Evolutionary conservation across 1,139 yeast genomes (phyloP).

Genomic region (Sugiyamaella sp.): DNA sequence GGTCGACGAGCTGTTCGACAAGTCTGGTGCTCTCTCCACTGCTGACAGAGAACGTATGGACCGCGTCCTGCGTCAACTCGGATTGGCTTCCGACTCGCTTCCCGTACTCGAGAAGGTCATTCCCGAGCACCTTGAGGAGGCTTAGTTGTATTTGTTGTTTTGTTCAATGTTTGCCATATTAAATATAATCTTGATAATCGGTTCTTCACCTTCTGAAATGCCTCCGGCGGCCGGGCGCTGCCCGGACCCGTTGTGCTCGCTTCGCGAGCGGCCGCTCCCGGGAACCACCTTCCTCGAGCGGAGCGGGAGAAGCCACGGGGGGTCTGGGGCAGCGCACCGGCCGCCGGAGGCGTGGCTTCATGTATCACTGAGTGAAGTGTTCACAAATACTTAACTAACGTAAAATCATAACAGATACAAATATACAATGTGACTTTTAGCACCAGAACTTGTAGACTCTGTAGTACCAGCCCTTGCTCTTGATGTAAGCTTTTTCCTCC

Average conservation of each 20-base stretch:
- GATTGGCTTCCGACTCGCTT: constrained; percentile 25
- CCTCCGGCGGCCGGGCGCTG: constrained; percentile 1
- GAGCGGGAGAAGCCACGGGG: neutral
- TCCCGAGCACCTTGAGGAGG: constrained; percentile 20
- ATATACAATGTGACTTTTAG: constrained; percentile 31
- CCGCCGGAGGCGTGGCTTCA: constrained; percentile 5
- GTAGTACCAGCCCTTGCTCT: constrained; percentile 43
- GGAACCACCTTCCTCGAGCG: neutral
- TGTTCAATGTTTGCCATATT: neutral
- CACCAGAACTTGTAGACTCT: constrained; percentile 54
- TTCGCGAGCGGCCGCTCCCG: neutral
- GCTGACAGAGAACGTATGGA: constrained; percentile 29
- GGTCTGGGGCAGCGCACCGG: neutral
- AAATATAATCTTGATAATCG: neutral
- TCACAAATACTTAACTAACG: no score
- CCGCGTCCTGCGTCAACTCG: constrained; percentile 28
- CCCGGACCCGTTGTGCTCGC: no score
- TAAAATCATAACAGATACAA: neutral
- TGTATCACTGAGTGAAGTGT: no score
- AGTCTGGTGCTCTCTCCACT: constrained; percentile 14
- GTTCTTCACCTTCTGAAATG: neutral
- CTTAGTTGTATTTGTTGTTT: constrained; percentile 5
- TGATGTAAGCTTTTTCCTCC: constrained; percentile 50
- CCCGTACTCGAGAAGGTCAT: constrained; percentile 21
- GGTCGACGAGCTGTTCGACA: constrained; percentile 54